phyloP scores from a whole-genome alignment of 306 rosid genomes.

The Vicia sativa region DNA sequence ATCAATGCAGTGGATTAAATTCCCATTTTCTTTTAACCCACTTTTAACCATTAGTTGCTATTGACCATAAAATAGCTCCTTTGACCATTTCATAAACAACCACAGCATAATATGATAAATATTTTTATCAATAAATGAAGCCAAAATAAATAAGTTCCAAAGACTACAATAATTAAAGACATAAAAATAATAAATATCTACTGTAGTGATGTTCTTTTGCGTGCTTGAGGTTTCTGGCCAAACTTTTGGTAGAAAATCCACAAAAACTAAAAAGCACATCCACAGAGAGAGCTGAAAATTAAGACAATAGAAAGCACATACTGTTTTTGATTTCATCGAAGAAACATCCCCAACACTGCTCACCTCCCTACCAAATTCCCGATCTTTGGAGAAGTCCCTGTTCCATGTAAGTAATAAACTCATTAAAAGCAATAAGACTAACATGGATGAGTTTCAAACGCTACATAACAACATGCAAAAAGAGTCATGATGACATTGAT shows the following conservation, averaged over 20 bases:
- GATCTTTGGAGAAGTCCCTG: slow-evolving; percentile 74
- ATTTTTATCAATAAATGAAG: slow-evolving; percentile 10
- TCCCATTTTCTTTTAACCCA: slow-evolving; percentile 23
- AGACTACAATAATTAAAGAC: slow-evolving; percentile 13
- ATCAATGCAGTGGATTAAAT: no score
- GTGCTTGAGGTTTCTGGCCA: slow-evolving; percentile 50
- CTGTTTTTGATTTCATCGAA: slow-evolving; percentile 76
- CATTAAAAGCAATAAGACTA: neutral
- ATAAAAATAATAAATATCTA: slow-evolving; percentile 34
- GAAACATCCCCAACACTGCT: slow-evolving; percentile 67
- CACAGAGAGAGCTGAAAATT: slow-evolving; percentile 34
- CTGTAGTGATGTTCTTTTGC: slow-evolving; percentile 49
- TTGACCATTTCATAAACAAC: slow-evolving; percentile 36
- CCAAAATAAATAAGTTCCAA: neutral
- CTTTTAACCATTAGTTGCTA: slow-evolving; percentile 19
- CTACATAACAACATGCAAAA: slow-evolving; percentile 19
- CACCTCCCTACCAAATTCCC: slow-evolving; percentile 79
- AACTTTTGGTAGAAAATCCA: slow-evolving; percentile 41
- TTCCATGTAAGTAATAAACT: slow-evolving; percentile 31
- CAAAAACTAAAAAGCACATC: slow-evolving; percentile 41
- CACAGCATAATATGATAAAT: slow-evolving; percentile 12
- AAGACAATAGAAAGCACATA: slow-evolving; percentile 63
- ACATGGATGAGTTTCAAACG: slow-evolving; percentile 3
- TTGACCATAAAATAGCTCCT: slow-evolving; percentile 33
- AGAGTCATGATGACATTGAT: slow-evolving; percentile 11